Base-by-base conservation (phyloP, 345 rosid species). In the Salix brachista region DNA sequence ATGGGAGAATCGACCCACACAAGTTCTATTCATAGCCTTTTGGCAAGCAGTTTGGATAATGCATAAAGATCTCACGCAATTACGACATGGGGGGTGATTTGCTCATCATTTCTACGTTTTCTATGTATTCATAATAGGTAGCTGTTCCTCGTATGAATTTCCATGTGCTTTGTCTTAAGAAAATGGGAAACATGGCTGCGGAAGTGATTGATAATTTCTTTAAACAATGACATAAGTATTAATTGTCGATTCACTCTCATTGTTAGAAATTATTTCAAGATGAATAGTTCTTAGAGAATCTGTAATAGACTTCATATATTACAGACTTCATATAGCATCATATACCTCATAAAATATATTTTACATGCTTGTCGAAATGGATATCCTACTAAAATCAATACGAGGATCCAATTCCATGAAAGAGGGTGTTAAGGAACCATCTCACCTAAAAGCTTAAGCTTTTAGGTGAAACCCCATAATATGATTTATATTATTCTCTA, bases 131-230 rank as follows among this genome's bases (percentile, higher is more conserved):
- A 21, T 54, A 4, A 4, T 11, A 54, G 64, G 28, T 23, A 56
- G 62, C 28, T 56, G 62, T 56, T 56, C 14, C 10, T n/a, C 1
- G 13, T 9, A 58, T 58, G 64, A 9, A 58, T 58, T 58, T 58
- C 14, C 64, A 58, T 58, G 64, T n/a, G 28, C 28, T 23, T 8
- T 48, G 74, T 70, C 62, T 50, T 30, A 0, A 28, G 62, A 70
- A 48, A 70, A 28, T 8, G 25, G 64, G 74, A 41, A 73, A 73
- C 56, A 73, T 73, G 54, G 76, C 37, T 73, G n/a, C 17, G 56
- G 46, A 73, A 73, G 25, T 61, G 52, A 61, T 10, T 25, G 19
- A 39, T 28, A 1, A 73, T 61, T 36, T 39, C 48, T 56, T 12
- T 17, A 37, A 11, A 0, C 14, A 8, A 32, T 71, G 58, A 19